Evolutionary conservation across 257 asterid genomes (phyloP), one percentile per base, ranked within the genome.

Genomic region (Jaltomata sinuosa): DNA sequence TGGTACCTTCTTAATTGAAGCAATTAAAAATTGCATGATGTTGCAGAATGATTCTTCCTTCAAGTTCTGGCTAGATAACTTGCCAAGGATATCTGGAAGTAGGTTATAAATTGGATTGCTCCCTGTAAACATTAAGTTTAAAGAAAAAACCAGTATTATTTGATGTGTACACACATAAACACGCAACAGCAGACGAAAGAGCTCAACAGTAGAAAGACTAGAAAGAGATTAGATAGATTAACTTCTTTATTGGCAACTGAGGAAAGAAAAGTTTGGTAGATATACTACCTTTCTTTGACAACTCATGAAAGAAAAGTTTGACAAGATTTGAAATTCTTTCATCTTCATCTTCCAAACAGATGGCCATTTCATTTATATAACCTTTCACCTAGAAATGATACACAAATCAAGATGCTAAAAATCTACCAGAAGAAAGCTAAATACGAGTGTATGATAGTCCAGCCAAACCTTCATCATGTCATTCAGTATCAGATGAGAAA

Each of bases 11-110:
- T 97, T 95, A 88, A 97, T 94, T 79, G 98, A 94, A 84, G 92
- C 91, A 88, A 97, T 94, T 67, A 97, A 85, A 88, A 94, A 94
- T 80, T 97, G 99, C 99, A 97, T 97, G 78, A 97, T 97, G 88
- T 91, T 97, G 94, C 96, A 91, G 92, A 97, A 97, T 38, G 97
- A 89, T 80, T 93, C 97, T 85, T 91, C 90, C 77, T 90, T 86
- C 92, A 97, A 85, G 90, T 93, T 90, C 90, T 94, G 96, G 88
- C 90, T 87, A 84, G 97, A 92, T 85, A 95, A 84, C 87, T 94
- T 97, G 67, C 98, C 97, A 65, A 97, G 97, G 80, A 97, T 97
- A 90, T 97, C 99, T 79, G 99, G 99, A 84, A 95, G 99, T 72
- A 97, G 90, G 88, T 97, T 97, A 85, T 97, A 97, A 42, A 97